Evolutionary conservation across 352 stramenopile genomes (phyloP).

Genomic region (Globisporangium polare): DNA sequence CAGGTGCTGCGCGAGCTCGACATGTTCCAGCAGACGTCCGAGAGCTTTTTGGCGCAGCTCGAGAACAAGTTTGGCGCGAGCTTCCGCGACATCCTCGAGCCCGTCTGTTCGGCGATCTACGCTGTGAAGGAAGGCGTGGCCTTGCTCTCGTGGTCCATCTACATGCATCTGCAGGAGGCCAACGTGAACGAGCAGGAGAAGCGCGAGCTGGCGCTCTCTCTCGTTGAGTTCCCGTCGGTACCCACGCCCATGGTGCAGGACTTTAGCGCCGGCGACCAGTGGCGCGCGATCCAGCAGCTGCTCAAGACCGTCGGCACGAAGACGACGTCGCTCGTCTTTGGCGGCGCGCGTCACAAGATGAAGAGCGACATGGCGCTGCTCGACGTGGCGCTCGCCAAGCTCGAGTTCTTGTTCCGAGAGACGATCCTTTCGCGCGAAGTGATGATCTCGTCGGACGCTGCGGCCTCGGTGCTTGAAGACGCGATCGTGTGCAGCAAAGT

Average conservation of each 20-base stretch:
- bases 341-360: constrained; percentile 35
- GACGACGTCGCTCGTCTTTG: constrained; percentile 43
- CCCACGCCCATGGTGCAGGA: constrained; percentile 18
- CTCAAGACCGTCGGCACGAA: constrained; percentile 42
- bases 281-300: constrained; percentile 68
- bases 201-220: constrained; percentile 35
- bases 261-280: constrained; percentile 32
- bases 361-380: constrained; percentile 72
- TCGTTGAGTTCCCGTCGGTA: constrained; percentile 71
- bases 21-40: constrained; percentile 88
- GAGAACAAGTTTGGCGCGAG: constrained; percentile 61
- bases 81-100: constrained; percentile 85
- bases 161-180: constrained; percentile 44
- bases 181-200: constrained; percentile 49
- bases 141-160: constrained; percentile 61
- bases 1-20: constrained; percentile 80
- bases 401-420: constrained; percentile 63
- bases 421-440: constrained; percentile 20
- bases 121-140: constrained; percentile 85
- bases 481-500: constrained; percentile 60
- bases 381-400: constrained; percentile 62
- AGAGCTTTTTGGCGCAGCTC: constrained; percentile 71
- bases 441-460: constrained; percentile 21
- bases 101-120: constrained; percentile 68
- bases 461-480: constrained; percentile 23